These are phyloP conservation scores for Citrullus colocynthis DNA, from an alignment of 306 rosid species.

Conservation along the genomic window DNA sequence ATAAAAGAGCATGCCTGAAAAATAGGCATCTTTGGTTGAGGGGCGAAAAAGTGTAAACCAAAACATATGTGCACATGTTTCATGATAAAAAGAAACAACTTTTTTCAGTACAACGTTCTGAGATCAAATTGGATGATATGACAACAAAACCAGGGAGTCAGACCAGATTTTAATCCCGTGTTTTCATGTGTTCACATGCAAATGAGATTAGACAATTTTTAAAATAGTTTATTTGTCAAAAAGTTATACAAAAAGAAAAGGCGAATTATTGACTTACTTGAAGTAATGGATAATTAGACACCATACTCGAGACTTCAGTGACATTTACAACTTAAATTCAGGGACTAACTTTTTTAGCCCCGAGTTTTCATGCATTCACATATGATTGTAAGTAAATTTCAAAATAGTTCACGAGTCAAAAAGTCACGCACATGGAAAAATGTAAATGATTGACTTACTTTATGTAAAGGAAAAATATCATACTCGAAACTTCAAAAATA, in stretches of 20 bases:
- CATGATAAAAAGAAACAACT: not conserved
- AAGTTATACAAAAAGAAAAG: not conserved
- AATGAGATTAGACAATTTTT: not conserved
- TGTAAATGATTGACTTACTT: not conserved
- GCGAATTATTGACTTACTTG: not conserved
- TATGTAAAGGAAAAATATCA: not conserved
- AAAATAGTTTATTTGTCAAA: not conserved
- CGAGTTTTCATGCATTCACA: conserved; percentile 70
- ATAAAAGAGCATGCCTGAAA: not conserved
- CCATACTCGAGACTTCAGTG: not conserved
- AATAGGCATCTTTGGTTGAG: not conserved
- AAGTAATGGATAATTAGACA: not conserved
- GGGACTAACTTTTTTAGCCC: conserved; percentile 22
- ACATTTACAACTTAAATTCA: not conserved
- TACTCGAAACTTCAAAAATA: not conserved
- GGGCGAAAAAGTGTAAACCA: not conserved
- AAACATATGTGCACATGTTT: not conserved
- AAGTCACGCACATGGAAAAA: not conserved
- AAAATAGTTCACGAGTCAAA: not conserved
- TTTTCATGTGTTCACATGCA: conserved; percentile 4
- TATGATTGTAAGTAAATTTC: not conserved
- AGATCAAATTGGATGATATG: not conserved
- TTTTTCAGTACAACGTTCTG: not conserved
- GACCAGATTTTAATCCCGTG: not conserved
- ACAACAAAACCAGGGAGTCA: not conserved